Percentiles rank a stretch among this genome's conserved stretches.
These are phyloP conservation scores for Actinidia arguta DNA, from an alignment of 179 eudicot genomes.

Conservation along the genomic window DNA sequence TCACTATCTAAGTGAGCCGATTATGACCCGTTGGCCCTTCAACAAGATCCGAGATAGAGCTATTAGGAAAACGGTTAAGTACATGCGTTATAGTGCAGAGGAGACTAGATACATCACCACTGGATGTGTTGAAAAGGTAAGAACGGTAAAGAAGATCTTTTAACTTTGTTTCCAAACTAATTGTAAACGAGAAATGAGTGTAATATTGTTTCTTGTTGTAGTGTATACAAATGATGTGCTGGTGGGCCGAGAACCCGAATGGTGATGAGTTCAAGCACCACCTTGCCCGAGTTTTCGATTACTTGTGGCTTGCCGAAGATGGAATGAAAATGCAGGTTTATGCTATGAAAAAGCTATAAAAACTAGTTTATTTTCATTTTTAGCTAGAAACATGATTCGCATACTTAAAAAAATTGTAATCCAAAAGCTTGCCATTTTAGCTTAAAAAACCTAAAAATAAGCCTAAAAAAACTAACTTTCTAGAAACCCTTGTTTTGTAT, in stretches of 20 bases:
- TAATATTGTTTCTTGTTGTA: background rate
- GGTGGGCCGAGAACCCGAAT: conserved; percentile 45
- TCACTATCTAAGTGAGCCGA: conserved; percentile 36
- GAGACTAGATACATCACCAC: conserved; percentile 30
- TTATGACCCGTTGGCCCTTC: conserved; percentile 40
- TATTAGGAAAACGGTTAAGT: conserved; percentile 27
- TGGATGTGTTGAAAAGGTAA: conserved; percentile 37
- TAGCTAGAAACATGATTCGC: no score
- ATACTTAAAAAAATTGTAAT: no score
- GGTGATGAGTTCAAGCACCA: conserved; percentile 44
- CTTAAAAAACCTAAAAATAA: no score
- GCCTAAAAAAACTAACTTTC: no score
- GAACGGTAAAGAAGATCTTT: background rate
- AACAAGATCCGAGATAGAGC: conserved; percentile 41
- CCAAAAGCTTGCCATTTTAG: no score
- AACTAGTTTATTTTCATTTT: no score
- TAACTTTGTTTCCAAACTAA: no score
- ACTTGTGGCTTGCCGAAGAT: conserved; percentile 46
- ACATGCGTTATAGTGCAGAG: conserved; percentile 35
- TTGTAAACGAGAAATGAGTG: no score
- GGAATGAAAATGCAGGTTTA: conserved; percentile 45
- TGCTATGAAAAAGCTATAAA: no score
- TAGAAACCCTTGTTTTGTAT: no score
- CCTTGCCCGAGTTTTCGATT: conserved; percentile 45
- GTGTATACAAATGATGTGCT: conserved; percentile 51